phyloP scores from a whole-genome alignment of 768 basidiomycete genomes.

The Tulasnella sp. region DNA sequence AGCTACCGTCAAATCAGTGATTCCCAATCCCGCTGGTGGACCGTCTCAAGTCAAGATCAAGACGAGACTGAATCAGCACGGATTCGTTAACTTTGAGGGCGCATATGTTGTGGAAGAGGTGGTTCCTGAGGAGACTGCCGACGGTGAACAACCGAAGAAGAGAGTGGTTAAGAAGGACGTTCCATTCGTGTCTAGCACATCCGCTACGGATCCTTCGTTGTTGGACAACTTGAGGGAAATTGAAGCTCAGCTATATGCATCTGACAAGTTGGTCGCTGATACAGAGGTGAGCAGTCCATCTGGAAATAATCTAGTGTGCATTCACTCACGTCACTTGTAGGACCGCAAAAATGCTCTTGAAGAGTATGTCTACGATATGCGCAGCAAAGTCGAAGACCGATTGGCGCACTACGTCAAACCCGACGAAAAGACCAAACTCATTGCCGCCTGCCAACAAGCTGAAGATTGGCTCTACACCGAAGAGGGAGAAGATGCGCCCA shows the following conservation, averaged over 20 bases:
- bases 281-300: conserved; percentile 58
- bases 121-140: conserved; percentile 45
- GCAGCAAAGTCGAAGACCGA: conserved; percentile 80
- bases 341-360: conserved; percentile 97
- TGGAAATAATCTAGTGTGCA: not conserved
- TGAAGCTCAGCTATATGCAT: conserved; percentile 78
- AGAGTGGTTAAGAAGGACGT: conserved; percentile 65
- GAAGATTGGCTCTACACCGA: conserved; percentile 98
- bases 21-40: conserved; percentile 51
- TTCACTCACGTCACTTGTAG: conserved; percentile 29
- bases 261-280: conserved; percentile 93
- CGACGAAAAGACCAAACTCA: conserved; percentile 65
- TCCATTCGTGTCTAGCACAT: conserved; percentile 50
- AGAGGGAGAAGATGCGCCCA: conserved; percentile 88
- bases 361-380: conserved; percentile 95
- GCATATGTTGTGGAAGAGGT: conserved; percentile 45
- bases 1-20: conserved; percentile 74
- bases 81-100: conserved; percentile 72
- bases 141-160: conserved; percentile 55
- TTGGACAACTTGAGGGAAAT: conserved; percentile 60
- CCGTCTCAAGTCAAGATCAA: conserved; percentile 79
- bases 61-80: conserved; percentile 75
- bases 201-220: conserved; percentile 48
- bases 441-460: conserved; percentile 54
- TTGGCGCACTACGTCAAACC: conserved; percentile 64